Conservation (phyloP, 352 stramenopile genomes). For the Elongisporangium prolatum region DNA sequence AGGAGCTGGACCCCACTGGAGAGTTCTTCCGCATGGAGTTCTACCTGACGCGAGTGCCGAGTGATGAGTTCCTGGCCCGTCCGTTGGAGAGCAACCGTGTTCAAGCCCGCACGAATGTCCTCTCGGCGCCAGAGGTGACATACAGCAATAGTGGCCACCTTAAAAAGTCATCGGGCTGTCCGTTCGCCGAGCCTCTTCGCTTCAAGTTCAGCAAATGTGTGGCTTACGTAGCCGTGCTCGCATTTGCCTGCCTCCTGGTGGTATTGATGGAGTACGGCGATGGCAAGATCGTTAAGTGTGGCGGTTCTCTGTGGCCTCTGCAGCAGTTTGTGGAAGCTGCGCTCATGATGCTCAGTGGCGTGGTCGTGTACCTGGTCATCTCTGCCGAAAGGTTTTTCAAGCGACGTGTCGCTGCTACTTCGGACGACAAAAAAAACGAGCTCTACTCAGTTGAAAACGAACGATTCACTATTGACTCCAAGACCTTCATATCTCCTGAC, state of each 20-base stretch:
- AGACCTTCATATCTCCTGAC: not conserved
- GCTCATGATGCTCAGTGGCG: not conserved
- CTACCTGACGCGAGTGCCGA: slow-evolving; percentile 15
- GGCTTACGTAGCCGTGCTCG: not conserved
- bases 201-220: not conserved
- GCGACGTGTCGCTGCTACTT: not conserved
- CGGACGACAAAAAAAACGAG: not conserved
- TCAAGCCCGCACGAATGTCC: no score
- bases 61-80: slow-evolving; percentile 13
- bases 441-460: no score
- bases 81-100: no score
- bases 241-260: not conserved
- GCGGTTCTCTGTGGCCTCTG: slow-evolving; percentile 2
- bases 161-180: not conserved
- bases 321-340: slow-evolving; percentile 1
- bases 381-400: not conserved
- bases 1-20: slow-evolving; percentile 24
- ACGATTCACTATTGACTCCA: not conserved
- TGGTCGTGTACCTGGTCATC: not conserved
- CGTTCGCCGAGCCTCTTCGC: slow-evolving; percentile 3
- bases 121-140: no score
- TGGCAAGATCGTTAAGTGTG: not conserved
- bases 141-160: not conserved
- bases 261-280: slow-evolving; percentile 3
- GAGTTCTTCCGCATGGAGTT: slow-evolving; percentile 17